phyloP scores from a whole-genome alignment of 129 eudicot genomes.

The Flaveria robusta region DNA sequence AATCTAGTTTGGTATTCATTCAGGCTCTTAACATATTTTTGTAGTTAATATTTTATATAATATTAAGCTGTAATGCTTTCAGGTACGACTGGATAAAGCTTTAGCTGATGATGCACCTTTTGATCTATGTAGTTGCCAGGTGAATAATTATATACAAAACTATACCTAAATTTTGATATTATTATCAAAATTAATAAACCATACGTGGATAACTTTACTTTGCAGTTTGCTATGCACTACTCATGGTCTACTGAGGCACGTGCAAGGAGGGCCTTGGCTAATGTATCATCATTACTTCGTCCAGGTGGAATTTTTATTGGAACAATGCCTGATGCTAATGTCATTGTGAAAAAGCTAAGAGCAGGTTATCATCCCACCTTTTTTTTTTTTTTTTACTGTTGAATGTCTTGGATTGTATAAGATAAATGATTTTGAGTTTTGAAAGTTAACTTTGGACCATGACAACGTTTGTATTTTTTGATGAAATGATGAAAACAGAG shows the following conservation, averaged over 20 bases:
- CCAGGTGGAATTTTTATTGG: conserved; percentile 99
- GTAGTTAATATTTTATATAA: conserved; percentile 40
- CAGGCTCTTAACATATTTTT: not conserved
- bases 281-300: conserved; percentile 94
- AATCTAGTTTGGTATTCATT: conserved; percentile 1
- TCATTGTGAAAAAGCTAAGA: conserved; percentile 89
- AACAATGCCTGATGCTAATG: conserved; percentile 99
- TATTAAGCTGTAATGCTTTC: conserved; percentile 53
- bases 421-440: not conserved
- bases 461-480: conserved; percentile 1
- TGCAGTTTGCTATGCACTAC: conserved; percentile 95
- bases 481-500: conserved; percentile 5
- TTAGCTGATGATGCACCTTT: conserved; percentile 87
- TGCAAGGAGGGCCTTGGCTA: conserved; percentile 94
- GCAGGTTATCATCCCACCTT: conserved; percentile 76
- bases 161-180: not conserved
- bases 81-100: conserved; percentile 79
- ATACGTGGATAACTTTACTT: conserved; percentile 8
- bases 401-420: not conserved
- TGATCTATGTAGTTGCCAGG: conserved; percentile 97
- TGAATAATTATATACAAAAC: conserved; percentile 22
- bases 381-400: not conserved
- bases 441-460: not conserved
- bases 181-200: not conserved
- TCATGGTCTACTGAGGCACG: conserved; percentile 91